Evolutionary conservation across 768 basidiomycete species (phyloP), one percentile per base, ranked within the genome.

Genomic region (Leccinum pellstonianum): DNA sequence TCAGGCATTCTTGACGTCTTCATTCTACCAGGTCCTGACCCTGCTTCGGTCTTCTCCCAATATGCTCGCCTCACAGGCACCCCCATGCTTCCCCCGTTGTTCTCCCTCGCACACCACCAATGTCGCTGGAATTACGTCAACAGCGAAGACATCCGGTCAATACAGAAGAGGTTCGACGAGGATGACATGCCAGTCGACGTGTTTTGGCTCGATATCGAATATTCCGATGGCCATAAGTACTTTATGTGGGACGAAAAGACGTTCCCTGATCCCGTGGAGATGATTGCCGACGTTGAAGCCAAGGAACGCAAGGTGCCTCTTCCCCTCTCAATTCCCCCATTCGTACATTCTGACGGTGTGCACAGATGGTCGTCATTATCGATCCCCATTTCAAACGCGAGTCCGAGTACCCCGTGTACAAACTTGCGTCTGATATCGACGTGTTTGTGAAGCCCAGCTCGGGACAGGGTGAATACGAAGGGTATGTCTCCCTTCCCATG

Each of bases 41-140:
- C 93, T 10, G 77, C 82, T 8, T 87, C 91, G 3, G 79, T 98
- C 33, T 95, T 98, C 74, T 81, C 79, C 50, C 93, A 98, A 71
- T 98, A 96, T 70, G 81, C 92, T 0, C 75, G 78, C 19, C 81
- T 98, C 56, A 97, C 95, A 0, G 97, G 97, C 1, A 83, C 89
- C 0, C 84, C 91, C 0, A 86, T 88, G 4, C 80, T 99, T n/a
- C 97, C 97, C 0, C 87, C 93, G 9, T 83, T 91, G 19, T 98
- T 92, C 86, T 86, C 93, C 27, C 80, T 98, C 58, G 97, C 87
- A 0, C 96, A 99, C 69, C 97, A 98, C 74, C 97, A 98, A 72
- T 98, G 96, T 72, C 81, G 97, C 37, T 98, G 97, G 97, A 98
- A 99, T 71, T 98, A 99, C 69, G 81, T 96, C 63, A 91, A 87